A percentile compares a stretch with the other conserved stretches of the same genome.
These are phyloP conservation scores for Podila epicladia DNA, from an alignment of 192 early-diverging fungal species.

Conservation along the genomic window DNA sequence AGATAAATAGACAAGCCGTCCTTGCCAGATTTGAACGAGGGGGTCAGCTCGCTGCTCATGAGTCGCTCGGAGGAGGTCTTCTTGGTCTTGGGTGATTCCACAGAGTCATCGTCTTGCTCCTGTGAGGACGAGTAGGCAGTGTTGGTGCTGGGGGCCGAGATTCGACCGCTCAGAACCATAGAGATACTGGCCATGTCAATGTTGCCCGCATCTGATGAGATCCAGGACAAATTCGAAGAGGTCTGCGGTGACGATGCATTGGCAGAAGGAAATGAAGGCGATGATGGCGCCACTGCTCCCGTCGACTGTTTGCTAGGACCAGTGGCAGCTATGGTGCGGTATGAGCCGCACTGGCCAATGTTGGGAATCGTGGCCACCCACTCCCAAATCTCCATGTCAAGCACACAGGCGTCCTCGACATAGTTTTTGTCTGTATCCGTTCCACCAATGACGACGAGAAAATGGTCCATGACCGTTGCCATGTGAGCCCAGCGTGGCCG, in stretches of 20 bases:
- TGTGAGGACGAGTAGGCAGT: conserved; percentile 1
- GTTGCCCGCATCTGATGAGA: background rate
- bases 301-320: conserved; percentile 18
- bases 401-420: conserved; percentile 22
- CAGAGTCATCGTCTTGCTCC: background rate
- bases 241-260: conserved; percentile 10
- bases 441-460: conserved; percentile 16
- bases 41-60: conserved; percentile 18
- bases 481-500: conserved; percentile 20
- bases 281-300: background rate
- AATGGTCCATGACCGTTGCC: conserved; percentile 20
- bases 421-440: conserved; percentile 13
- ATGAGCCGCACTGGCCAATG: conserved; percentile 24
- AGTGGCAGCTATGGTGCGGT: conserved; percentile 18
- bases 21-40: conserved; percentile 8
- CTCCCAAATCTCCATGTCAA: conserved; percentile 20
- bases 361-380: conserved; percentile 14
- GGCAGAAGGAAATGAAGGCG: conserved; percentile 18
- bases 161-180: conserved; percentile 9
- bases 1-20: conserved; percentile 18
- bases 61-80: conserved; percentile 4
- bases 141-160: conserved; percentile 15
- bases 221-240: conserved; percentile 6
- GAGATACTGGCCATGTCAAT: conserved; percentile 24
- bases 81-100: background rate